Conservation (phyloP, 2,329 filamentous ascomycete genomes). For the Leptodontidium sp. region DNA sequence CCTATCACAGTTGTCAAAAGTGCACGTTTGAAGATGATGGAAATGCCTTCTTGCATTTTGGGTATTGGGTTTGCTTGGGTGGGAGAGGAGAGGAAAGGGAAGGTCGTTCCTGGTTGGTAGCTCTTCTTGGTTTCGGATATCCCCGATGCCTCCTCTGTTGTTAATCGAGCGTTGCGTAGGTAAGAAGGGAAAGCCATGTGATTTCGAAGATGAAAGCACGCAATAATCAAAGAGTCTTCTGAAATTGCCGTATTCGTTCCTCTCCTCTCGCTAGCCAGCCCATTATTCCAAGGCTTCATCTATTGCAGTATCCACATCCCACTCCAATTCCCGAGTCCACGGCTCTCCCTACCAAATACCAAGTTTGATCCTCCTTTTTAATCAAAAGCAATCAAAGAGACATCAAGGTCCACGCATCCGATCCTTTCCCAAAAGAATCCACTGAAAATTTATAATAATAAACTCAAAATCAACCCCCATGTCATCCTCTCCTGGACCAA, state of each 20-base stretch:
- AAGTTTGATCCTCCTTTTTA: background rate
- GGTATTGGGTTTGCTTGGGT: background rate
- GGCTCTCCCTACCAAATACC: background rate
- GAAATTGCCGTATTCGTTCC: no score
- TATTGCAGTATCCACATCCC: background rate
- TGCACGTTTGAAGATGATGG: slow-evolving; percentile 6
- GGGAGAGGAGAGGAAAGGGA: background rate
- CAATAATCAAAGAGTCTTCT: background rate
- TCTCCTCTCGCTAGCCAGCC: no score
- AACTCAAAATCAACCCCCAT: no score
- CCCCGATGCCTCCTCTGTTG: background rate
- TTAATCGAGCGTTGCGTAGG: background rate
- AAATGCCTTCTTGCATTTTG: background rate
- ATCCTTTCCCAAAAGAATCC: background rate
- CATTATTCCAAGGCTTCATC: no score
- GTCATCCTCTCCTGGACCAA: no score
- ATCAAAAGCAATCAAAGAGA: background rate
- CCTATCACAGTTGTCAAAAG: slow-evolving; percentile 13
- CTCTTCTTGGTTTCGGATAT: background rate
- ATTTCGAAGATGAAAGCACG: background rate
- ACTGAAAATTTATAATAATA: background rate
- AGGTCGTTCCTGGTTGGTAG: background rate
- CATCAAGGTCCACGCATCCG: background rate
- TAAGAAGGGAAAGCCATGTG: background rate
- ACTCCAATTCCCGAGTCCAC: background rate